Percentiles rank a stretch among this genome's conserved stretches.
Evolutionary conservation across 2,329 filamentous ascomycete genomes (phyloP).

Genomic region (Calonectria montana): DNA sequence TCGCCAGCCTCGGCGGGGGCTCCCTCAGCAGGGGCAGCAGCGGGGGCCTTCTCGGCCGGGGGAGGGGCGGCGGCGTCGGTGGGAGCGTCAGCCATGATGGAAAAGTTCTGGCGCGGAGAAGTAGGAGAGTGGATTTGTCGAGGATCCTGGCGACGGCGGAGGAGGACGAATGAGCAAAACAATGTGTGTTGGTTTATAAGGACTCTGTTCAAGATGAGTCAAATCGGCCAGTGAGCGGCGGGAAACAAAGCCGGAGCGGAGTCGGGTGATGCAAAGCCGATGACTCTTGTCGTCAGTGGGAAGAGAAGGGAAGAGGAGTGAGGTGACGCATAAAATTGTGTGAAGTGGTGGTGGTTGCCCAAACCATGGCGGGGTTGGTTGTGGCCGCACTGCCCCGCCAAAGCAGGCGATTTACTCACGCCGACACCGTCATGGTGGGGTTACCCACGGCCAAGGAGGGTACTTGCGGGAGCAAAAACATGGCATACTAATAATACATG

Average conservation of each 20-base stretch:
- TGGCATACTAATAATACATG: too few relatives aligned
- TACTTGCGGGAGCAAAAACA: not conserved
- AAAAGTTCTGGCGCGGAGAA: constrained; percentile 13
- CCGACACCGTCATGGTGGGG: constrained; percentile 40
- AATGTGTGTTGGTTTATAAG: constrained; percentile 21
- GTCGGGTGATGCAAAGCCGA: constrained; percentile 33
- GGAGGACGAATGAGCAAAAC: constrained; percentile 9
- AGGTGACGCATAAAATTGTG: constrained; percentile 41
- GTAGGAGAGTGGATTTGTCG: constrained; percentile 13
- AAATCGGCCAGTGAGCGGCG: constrained; percentile 17
- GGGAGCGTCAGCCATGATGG: constrained; percentile 38
- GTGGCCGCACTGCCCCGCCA: constrained; percentile 40
- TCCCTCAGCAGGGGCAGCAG: constrained; percentile 25
- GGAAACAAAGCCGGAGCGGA: constrained; percentile 25
- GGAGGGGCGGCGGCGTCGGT: constrained; percentile 29
- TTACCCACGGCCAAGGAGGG: constrained; percentile 22
- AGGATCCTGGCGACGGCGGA: constrained; percentile 12
- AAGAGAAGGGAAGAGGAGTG: constrained; percentile 18
- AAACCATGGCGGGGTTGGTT: constrained; percentile 37
- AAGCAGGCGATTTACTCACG: constrained; percentile 32
- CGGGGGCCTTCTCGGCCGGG: constrained; percentile 30
- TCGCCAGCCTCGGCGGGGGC: constrained; percentile 27
- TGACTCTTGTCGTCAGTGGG: constrained; percentile 38
- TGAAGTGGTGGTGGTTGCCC: constrained; percentile 30
- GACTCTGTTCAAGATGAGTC: constrained; percentile 14